phyloP scores from a whole-genome alignment of 2,329 filamentous ascomycete species.

The Botrytis sinoallii region DNA sequence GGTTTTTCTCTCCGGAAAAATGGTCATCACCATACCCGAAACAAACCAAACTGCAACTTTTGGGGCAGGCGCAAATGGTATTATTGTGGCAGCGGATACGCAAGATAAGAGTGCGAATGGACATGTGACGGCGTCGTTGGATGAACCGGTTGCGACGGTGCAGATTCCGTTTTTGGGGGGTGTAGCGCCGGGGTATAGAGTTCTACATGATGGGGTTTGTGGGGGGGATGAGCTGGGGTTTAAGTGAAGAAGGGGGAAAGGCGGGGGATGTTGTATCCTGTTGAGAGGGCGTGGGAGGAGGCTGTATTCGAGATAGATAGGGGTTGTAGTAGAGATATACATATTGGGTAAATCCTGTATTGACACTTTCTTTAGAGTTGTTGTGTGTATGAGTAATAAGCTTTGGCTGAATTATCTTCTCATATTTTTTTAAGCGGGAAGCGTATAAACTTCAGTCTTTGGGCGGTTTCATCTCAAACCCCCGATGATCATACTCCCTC shows the following conservation, averaged over 20 bases:
- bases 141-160: neutral
- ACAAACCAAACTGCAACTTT: neutral
- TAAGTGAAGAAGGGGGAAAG: neutral
- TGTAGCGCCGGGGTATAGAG: neutral
- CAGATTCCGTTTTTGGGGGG: neutral
- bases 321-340: too few species aligned
- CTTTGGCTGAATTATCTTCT: neutral
- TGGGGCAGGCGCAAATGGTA: neutral
- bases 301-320: too few species aligned
- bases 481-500: accelerated
- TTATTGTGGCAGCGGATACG: neutral
- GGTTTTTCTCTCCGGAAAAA: neutral
- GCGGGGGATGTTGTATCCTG: too few species aligned
- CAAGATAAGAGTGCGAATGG: neutral
- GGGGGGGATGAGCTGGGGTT: neutral
- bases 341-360: neutral
- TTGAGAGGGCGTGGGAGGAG: too few species aligned
- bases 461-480: neutral
- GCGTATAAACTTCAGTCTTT: neutral
- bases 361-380: neutral
- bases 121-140: neutral
- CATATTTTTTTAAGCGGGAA: neutral
- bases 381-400: neutral
- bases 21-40: neutral
- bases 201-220: neutral